Evolutionary conservation across 371 early-diverging fungal species (phyloP).

Genomic region (Lichtheimia ornata): DNA sequence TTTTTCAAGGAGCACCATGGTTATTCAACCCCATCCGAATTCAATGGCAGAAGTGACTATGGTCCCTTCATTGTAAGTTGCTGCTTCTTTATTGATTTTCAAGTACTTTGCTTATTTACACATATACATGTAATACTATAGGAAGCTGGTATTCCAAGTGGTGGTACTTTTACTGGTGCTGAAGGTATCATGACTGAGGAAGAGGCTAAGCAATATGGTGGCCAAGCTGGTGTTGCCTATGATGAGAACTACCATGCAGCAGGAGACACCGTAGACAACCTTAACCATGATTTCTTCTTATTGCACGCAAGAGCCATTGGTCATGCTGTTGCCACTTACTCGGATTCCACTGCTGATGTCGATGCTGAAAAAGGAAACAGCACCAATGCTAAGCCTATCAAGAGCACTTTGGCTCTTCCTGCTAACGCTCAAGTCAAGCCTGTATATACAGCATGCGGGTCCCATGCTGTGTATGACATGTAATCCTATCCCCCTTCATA

Average conservation of each 20-base stretch:
- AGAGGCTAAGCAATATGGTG: slow-evolving; percentile 61
- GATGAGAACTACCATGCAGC: slow-evolving; percentile 69
- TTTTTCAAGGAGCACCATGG: slow-evolving; percentile 51
- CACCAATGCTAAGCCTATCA: background rate
- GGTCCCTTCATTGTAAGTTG: slow-evolving; percentile 53
- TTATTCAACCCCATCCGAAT: slow-evolving; percentile 29
- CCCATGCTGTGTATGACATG: too few relatives aligned
- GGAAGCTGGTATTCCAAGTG: slow-evolving; percentile 51
- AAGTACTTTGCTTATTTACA: background rate
- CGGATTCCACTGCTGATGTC: slow-evolving; percentile 12
- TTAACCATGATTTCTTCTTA: slow-evolving; percentile 15
- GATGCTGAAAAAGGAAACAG: slow-evolving; percentile 1
- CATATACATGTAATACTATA: background rate
- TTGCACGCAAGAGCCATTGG: slow-evolving; percentile 17
- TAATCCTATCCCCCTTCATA: too few relatives aligned
- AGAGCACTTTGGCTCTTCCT: too few relatives aligned
- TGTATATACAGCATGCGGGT: too few relatives aligned
- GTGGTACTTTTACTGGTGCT: slow-evolving; percentile 71
- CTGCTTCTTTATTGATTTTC: slow-evolving; percentile 10
- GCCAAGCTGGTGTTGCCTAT: slow-evolving; percentile 63
- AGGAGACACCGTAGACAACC: slow-evolving; percentile 20
- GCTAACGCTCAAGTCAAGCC: too few relatives aligned
- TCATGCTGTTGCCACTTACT: slow-evolving; percentile 15
- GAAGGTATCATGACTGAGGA: slow-evolving; percentile 61
- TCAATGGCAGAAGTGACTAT: slow-evolving; percentile 44